A percentile compares a stretch with the other conserved stretches of the same genome.
These are phyloP conservation scores for Potentilla sterilis DNA, from an alignment of 306 rosid species.

Conservation along the genomic window DNA sequence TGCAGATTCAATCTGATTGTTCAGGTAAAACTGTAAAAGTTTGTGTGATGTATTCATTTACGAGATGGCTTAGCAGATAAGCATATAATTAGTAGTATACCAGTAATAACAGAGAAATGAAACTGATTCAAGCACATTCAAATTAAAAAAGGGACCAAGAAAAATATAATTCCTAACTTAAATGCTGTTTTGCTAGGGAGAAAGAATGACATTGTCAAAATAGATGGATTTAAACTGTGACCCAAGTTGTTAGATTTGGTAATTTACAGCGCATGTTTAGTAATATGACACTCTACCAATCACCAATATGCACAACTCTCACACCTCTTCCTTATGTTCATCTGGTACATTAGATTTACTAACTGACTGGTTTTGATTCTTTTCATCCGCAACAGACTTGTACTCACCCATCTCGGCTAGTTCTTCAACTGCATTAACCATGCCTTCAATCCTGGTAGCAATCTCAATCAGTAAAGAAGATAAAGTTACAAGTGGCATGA, in stretches of 20 bases:
- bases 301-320: slow-evolving; percentile 7
- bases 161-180: neutral
- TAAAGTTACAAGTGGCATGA: slow-evolving; percentile 57
- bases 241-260: slow-evolving; percentile 8
- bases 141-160: neutral
- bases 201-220: neutral
- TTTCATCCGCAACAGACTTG: slow-evolving; percentile 7
- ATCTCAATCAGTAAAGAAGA: slow-evolving; percentile 61
- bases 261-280: slow-evolving; percentile 3
- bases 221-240: neutral
- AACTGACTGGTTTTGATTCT: slow-evolving; percentile 18
- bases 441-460: slow-evolving; percentile 48
- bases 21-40: neutral
- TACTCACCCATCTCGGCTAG: slow-evolving; percentile 49
- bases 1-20: neutral
- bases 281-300: slow-evolving; percentile 5
- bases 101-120: neutral
- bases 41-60: neutral
- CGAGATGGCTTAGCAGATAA: too few relatives aligned
- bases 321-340: slow-evolving; percentile 17
- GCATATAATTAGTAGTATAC: neutral
- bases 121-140: neutral
- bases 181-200: neutral
- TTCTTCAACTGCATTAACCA: slow-evolving; percentile 53
- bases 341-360: neutral